A percentile compares a stretch with the other conserved stretches of the same genome.
Conservation (phyloP, 352 stramenopile species). For the Phytophthora podocarpi region DNA sequence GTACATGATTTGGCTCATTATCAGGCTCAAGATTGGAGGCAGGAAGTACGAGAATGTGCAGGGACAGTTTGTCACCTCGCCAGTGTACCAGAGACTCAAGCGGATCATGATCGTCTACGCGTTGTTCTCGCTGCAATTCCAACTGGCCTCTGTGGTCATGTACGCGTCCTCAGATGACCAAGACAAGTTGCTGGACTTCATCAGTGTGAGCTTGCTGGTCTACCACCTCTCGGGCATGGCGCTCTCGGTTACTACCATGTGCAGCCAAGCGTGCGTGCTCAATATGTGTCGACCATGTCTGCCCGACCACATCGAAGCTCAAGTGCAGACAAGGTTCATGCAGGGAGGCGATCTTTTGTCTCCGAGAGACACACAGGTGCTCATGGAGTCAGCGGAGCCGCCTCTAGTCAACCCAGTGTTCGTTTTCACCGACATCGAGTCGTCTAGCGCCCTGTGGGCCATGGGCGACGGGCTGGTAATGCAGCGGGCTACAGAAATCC, state of each 20-base stretch:
- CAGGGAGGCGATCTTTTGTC: constrained; percentile 46
- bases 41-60: constrained; percentile 72
- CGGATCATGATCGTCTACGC: constrained; percentile 73
- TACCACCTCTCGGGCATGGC: constrained; percentile 49
- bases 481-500: constrained; percentile 53
- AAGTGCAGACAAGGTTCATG: constrained; percentile 44
- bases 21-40: constrained; percentile 51
- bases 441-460: constrained; percentile 60
- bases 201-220: constrained; percentile 46
- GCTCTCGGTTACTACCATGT: constrained; percentile 56
- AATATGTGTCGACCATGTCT: constrained; percentile 42
- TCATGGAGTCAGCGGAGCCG: constrained; percentile 47
- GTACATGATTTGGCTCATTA: constrained; percentile 56
- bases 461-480: constrained; percentile 51
- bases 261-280: constrained; percentile 51
- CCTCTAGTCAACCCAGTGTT: constrained; percentile 62
- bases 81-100: constrained; percentile 74
- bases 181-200: constrained; percentile 42
- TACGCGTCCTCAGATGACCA: constrained; percentile 38
- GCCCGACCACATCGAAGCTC: constrained; percentile 48
- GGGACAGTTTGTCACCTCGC: constrained; percentile 64
- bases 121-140: constrained; percentile 64
- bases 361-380: constrained; percentile 41
- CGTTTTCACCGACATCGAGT: constrained; percentile 74
- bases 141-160: constrained; percentile 55